Base-by-base conservation (phyloP, 768 basidiomycete genomes). In the Lepiota subincarnata region DNA sequence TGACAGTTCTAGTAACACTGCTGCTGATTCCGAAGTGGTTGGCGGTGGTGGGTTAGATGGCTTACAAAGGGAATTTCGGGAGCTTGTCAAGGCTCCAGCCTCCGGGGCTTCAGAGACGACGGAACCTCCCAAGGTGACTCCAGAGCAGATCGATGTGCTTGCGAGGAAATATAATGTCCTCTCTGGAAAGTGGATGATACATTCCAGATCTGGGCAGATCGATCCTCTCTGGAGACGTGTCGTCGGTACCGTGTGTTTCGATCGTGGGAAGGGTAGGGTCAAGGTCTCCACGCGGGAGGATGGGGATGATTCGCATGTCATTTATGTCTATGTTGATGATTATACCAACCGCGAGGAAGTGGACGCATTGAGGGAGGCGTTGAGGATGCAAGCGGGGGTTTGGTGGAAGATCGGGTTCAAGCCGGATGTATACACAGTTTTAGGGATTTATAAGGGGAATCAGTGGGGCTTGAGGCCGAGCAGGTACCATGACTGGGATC, bases 111-210 rank as follows among this genome's bases (percentile, higher is more conserved):
- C 4, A 26, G 24, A 20, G 34, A 22, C 2, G 10, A 18, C 36
- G 24, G 51, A 12, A 24, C 7, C 8, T 6, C 14, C 24, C 22
- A 55, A 59, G 4, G 67, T 73, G 20, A 69, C 66, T 0, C 61
- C 66, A 18, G 65, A 66, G 14, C 53, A 58, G 4, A 55, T 75
- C 7, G 73, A 75, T 50, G 48, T 60, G 14, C 62, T 74, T 39
- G 70, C 73, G n/a, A 62, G 55, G 28, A 55, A 63, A 6, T 64
- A 72, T 54, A 58, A 63, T 14, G 65, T 70, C 6, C 41, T 70
- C 5, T 46, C 59, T 3, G 72, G 70, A n/a, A 73, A 74, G 46
- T 74, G 74, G 72, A 60, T 75, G 52, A 59, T 75, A 10, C 73
- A 72, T 49, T 56, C 62, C n/a, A 59, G 69, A 20, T 45, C 64